Evolutionary conservation across 495 filamentous ascomycete species (phyloP).

Genomic region (Aspergillus nanangensis): DNA sequence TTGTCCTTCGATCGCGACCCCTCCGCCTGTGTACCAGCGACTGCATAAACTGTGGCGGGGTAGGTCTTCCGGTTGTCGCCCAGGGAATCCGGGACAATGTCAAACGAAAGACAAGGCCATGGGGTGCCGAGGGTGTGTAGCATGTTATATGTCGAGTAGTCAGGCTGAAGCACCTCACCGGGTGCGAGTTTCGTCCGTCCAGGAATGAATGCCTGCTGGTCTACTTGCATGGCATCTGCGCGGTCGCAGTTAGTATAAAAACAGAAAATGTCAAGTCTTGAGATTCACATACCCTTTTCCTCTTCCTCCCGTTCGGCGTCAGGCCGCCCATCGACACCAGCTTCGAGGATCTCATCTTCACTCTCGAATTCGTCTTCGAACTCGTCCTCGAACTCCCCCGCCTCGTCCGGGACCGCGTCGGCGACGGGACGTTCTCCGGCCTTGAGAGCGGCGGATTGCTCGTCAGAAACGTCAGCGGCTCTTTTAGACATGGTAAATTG

Average conservation of each 20-base stretch:
- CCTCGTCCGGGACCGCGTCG: conserved; percentile 51
- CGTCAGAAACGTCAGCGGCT: conserved; percentile 51
- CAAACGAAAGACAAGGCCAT: conserved; percentile 96
- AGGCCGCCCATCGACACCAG: conserved; percentile 86
- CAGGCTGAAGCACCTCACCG: conserved; percentile 85
- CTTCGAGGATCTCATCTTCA: conserved; percentile 92
- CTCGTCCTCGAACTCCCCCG: conserved; percentile 91
- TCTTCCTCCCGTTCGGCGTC: conserved; percentile 91
- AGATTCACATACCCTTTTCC: conserved; percentile 53
- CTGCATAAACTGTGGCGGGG: conserved; percentile 89
- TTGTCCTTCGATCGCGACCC: conserved; percentile 72
- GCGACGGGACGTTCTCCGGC: conserved; percentile 58
- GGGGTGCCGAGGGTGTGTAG: conserved; percentile 85
- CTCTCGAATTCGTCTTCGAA: conserved; percentile 97
- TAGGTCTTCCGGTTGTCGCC: conserved; percentile 87
- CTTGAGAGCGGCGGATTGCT: conserved; percentile 58
- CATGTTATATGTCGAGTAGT: conserved; percentile 92
- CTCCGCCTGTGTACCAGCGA: conserved; percentile 90
- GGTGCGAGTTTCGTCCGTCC: conserved; percentile 80
- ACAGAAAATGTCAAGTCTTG: neutral
- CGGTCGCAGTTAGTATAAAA: neutral
- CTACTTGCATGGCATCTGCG: conserved; percentile 81
- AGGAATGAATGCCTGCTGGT: conserved; percentile 88
- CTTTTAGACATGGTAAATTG: conserved; percentile 64
- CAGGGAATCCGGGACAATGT: conserved; percentile 82